Conservation (phyloP, 306 rosid genomes). For the Lagenaria siceraria region DNA sequence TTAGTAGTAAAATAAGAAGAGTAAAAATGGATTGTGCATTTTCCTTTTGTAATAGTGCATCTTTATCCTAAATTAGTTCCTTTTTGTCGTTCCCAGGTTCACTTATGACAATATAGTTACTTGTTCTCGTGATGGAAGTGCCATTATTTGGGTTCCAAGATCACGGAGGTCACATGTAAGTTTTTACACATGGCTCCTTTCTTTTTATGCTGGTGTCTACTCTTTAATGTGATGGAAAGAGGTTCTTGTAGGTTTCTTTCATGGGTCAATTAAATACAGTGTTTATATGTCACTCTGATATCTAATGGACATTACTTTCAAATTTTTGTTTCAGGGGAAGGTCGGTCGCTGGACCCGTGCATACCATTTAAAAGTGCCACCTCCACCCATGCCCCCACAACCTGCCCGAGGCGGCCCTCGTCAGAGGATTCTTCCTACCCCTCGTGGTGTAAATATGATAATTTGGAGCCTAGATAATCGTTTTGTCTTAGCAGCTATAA, state of each 20-base stretch:
- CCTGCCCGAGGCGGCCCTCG: conserved; percentile 94
- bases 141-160: conserved; percentile 94
- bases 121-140: conserved; percentile 99
- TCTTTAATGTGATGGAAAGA: neutral
- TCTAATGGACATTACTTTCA: conserved; percentile 12
- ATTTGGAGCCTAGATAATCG: conserved; percentile 99
- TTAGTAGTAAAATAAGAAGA: neutral
- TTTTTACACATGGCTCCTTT: conserved; percentile 8
- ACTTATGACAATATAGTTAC: conserved; percentile 95
- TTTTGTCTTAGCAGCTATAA: conserved; percentile 96
- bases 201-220: neutral
- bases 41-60: neutral
- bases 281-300: neutral
- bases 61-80: neutral
- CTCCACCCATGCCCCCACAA: conserved; percentile 97
- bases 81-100: conserved; percentile 51
- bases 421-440: conserved; percentile 93
- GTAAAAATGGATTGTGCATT: neutral
- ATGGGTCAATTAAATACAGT: neutral
- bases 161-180: conserved; percentile 93
- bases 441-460: conserved; percentile 99
- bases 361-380: conserved; percentile 96
- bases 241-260: neutral
- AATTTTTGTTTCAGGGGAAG: conserved; percentile 49
- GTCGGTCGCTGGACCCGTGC: conserved; percentile 95